Evolutionary conservation across 2,329 filamentous ascomycete species (phyloP).

Genomic region (Colletotrichum simmondsii): DNA sequence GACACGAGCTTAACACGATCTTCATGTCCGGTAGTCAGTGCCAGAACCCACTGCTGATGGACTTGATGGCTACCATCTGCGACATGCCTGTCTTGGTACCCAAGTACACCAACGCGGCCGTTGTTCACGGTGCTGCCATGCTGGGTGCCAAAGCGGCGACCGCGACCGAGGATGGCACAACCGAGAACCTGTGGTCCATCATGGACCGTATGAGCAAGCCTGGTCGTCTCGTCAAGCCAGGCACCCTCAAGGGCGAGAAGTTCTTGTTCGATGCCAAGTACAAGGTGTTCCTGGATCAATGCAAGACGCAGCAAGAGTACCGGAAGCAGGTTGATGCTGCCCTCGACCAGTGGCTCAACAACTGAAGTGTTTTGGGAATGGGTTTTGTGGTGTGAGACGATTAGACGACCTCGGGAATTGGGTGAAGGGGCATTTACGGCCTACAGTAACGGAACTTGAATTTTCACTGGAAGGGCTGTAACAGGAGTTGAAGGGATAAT

Average conservation of each 20-base stretch:
- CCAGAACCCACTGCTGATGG: constrained; percentile 93
- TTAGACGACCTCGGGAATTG: neutral
- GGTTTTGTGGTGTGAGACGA: neutral
- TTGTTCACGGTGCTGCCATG: constrained; percentile 99
- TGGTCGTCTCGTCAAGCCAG: constrained; percentile 83
- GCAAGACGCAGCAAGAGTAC: constrained; percentile 85
- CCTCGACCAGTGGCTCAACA: constrained; percentile 47
- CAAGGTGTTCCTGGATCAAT: constrained; percentile 94
- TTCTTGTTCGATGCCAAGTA: constrained; percentile 89
- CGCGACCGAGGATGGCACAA: constrained; percentile 78
- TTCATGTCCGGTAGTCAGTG: constrained; percentile 99
- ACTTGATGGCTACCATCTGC: constrained; percentile 89
- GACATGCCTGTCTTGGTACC: constrained; percentile 94
- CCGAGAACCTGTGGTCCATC: constrained; percentile 92
- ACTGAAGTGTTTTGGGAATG: neutral
- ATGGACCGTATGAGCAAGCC: constrained; percentile 99
- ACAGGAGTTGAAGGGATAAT: constrained; percentile 22
- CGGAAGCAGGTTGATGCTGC: constrained; percentile 80
- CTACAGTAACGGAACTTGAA: neutral
- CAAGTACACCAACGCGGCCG: constrained; percentile 92
- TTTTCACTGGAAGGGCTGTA: constrained; percentile 1
- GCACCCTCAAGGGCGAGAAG: constrained; percentile 78
- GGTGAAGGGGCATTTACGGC: neutral
- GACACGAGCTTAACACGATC: constrained; percentile 89
- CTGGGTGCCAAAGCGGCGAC: constrained; percentile 96